Conservation (phyloP, 192 early-diverging fungal species). For the Coemansia guatemalensis region DNA sequence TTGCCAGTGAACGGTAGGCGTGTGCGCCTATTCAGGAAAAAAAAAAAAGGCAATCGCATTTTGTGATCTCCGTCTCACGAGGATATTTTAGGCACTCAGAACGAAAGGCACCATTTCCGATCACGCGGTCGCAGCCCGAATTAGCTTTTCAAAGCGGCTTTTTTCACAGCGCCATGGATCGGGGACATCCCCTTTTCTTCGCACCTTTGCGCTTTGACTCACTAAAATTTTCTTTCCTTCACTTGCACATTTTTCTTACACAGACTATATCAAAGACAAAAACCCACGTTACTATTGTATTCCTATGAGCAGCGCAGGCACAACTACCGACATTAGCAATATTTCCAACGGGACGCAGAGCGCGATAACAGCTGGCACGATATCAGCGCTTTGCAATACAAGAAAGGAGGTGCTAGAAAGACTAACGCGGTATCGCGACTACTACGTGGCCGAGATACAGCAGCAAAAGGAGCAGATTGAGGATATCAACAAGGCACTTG, state of each 20-base stretch:
- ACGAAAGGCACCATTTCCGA: background rate
- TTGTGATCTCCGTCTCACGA: background rate
- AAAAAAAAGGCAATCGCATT: background rate
- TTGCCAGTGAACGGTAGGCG: background rate
- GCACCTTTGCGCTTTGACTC: background rate
- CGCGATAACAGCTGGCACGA: background rate
- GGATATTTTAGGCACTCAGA: no score
- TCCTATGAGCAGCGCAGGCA: background rate
- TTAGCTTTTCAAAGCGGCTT: background rate
- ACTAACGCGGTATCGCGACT: conserved; percentile 31
- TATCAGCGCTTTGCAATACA: background rate
- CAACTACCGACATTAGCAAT: background rate
- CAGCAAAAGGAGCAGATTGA: conserved; percentile 34
- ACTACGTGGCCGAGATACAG: conserved; percentile 30
- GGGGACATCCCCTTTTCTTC: background rate
- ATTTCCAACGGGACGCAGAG: background rate
- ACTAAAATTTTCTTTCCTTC: background rate
- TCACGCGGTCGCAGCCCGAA: background rate
- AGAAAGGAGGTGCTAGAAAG: conserved; percentile 28
- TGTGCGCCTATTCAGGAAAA: background rate
- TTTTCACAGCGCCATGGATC: background rate
- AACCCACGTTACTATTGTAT: background rate
- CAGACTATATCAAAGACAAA: background rate
- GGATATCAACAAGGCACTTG: conserved; percentile 31
- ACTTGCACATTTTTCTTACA: background rate